A percentile compares a stretch with the other conserved stretches of the same genome.
phyloP scores from a whole-genome alignment of 2,329 filamentous ascomycete species.

The Cladosporium sp. region DNA sequence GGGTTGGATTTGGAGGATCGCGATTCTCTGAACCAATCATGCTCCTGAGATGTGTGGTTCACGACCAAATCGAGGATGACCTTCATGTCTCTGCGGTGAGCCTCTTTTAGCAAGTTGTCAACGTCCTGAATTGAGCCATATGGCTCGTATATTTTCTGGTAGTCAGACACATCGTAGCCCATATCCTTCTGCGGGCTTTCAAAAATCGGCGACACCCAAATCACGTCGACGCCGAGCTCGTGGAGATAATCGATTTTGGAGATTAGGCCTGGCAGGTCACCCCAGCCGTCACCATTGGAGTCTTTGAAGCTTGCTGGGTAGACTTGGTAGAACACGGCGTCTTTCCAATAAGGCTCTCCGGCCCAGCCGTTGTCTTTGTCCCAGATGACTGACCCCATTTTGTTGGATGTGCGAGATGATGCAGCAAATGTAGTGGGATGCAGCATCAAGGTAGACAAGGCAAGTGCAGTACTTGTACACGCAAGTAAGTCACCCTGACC shows the following conservation, averaged over 20 bases:
- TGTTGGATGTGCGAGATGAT: neutral
- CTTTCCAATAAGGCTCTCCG: constrained; percentile 45
- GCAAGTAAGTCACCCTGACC: neutral
- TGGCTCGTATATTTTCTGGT: constrained; percentile 57
- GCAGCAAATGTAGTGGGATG: neutral
- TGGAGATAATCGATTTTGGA: constrained; percentile 58
- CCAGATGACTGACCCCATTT: constrained; percentile 1
- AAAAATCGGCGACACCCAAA: constrained; percentile 64
- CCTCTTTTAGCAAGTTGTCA: constrained; percentile 54
- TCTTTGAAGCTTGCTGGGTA: constrained; percentile 43
- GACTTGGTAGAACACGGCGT: constrained; percentile 41
- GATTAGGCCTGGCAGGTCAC: constrained; percentile 58
- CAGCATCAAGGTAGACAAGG: neutral
- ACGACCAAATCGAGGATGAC: constrained; percentile 70
- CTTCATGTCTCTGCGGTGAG: constrained; percentile 61
- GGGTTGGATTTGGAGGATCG: constrained; percentile 57
- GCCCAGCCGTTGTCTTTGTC: constrained; percentile 7
- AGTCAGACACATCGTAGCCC: constrained; percentile 65
- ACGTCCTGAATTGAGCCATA: constrained; percentile 65
- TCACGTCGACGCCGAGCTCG: constrained; percentile 54
- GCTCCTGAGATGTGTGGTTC: constrained; percentile 67
- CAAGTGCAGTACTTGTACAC: neutral
- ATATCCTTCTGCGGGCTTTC: constrained; percentile 62
- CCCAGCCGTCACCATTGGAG: constrained; percentile 54
- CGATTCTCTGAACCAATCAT: constrained; percentile 68